Base-by-base conservation (phyloP, 2,329 filamentous ascomycete genomes). In the Chrysoporthe deuterocubensis region DNA sequence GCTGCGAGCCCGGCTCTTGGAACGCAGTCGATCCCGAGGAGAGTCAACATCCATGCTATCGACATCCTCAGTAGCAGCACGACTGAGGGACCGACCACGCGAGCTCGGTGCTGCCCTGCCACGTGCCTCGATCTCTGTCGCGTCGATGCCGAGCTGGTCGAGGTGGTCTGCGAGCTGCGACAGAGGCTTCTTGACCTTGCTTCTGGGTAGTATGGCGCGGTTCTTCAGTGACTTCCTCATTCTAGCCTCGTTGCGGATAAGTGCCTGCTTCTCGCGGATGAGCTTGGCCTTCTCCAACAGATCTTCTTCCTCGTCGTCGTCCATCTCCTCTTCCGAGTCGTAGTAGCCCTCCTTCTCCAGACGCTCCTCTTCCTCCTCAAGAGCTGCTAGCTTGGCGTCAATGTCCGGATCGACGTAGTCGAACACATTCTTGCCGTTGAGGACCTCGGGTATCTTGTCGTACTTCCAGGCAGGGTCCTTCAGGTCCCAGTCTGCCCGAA, bases 181-280 rank as follows among this genome's bases (percentile, higher is more conserved):
- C 64, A 97, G 85, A 70, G 92, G 90, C 84, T 94, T 93, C 78
- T 93, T 88, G 78, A 90, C 89, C 73, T 89, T 87, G 73, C 90
- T 92, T 76, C 96, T 90, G 34, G 96, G 96, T 72, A 99, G 96
- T 73, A 95, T 87, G 70, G 96, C 95, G 73, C 94, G 89, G 85
- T 99, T 99, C 90, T 99, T 98, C 78, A 99, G 89, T 54, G 91
- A 91, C 85, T 97, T 98, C 82, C 93, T 92, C 90, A 97, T 94
- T 82, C 92, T 92, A 71, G 93, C 92, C 75, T 97, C 96, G 81
- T 98, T 98, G 77, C 92, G 90, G 81, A 98, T 96, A 71, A 97
- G 85, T 71, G 90, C 87, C 74, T 93, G 90, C 89, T 98, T 97
- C 85, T 97, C 94, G 71, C 95, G 91, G 80, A 99, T 99, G 70